Base-by-base conservation (phyloP, 768 basidiomycete species). In the Tulasnella sp. region DNA sequence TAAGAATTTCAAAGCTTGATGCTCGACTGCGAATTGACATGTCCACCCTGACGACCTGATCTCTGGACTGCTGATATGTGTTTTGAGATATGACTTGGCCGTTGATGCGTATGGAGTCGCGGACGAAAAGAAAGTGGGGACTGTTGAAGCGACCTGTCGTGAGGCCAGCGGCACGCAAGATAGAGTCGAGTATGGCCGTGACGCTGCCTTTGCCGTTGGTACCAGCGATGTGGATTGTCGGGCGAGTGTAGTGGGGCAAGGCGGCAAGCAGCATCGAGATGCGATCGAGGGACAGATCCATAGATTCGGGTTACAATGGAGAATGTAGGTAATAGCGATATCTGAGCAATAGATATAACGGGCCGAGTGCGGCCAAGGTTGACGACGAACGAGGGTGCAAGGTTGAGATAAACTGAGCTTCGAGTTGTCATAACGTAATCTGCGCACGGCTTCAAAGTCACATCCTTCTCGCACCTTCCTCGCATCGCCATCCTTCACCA, bases 201-300 rank as follows among this genome's bases (percentile, higher is more conserved):
- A 94, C 90, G 64, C 89, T 93, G 34, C 96, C 96, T 70, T 98
- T 99, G 8, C 94, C 94, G 71, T 99, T 98, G 0, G 96, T 99
- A 0, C 96, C 96, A 7, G 92, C 83, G 59, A 98, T 78, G 67
- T 99, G 96, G 34, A 88, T 75, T 0, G 92, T 90, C 0, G 92
- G 94, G 1, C 88, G 78, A 0, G 75, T 80, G 66, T 87, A 85
- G 0, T 74, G 71, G 0, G 80, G 81, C 3, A 94, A 71, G 64
- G 75, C 66, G 2, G 68, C 60, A 31, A 84, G 76, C 0, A 92
- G 74, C 2, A 59, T 68, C 44, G 68, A 65, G 38, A 90, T 75
- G 5, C 84, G 78, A 54, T 81, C 75, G 2, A 90, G 74, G 11
- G 78, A 77, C 9, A 90, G 77, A 62, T 85, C 80, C 50, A 60